phyloP scores from a whole-genome alignment of 768 basidiomycete genomes.

The Leucocoprinus birnbaumii region DNA sequence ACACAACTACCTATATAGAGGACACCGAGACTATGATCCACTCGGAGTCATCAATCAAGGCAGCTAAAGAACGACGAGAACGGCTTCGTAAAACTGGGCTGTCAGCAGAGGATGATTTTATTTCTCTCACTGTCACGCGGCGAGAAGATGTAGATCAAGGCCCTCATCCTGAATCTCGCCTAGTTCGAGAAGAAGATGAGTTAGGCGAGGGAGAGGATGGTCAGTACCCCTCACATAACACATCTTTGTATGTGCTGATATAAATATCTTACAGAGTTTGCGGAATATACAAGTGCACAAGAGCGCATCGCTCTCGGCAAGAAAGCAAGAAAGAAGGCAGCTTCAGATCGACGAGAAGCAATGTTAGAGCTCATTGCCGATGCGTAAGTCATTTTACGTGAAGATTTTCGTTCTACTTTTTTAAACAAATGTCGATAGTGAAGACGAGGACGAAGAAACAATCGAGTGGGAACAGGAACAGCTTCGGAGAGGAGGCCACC shows the following conservation, averaged over 20 bases:
- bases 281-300: constrained; percentile 85
- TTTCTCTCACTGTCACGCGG: constrained; percentile 70
- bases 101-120: constrained; percentile 63
- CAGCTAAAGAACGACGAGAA: constrained; percentile 76
- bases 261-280: constrained; percentile 60
- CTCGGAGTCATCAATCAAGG: constrained; percentile 65
- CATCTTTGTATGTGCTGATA: not conserved
- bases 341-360: constrained; percentile 57
- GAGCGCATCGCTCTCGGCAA: constrained; percentile 85
- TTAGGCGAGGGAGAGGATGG: constrained; percentile 88
- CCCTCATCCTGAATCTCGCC: constrained; percentile 81
- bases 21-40: constrained; percentile 54
- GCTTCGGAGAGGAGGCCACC: constrained; percentile 68
- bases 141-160: constrained; percentile 54
- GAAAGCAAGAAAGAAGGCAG: constrained; percentile 73
- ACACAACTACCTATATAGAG: constrained; percentile 20
- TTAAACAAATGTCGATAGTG: constrained; percentile 34
- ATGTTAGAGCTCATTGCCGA: constrained; percentile 85
- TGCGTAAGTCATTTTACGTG: constrained; percentile 53
- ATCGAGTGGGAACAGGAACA: constrained; percentile 86
- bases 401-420: not conserved
- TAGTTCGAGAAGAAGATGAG: constrained; percentile 85
- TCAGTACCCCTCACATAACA: no score
- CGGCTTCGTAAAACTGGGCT: constrained; percentile 51
- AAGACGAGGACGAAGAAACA: constrained; percentile 82